A percentile compares a stretch with the other conserved stretches of the same genome.
phyloP scores from a whole-genome alignment of 371 early-diverging fungal genomes.

The Spiromyces aspiralis region DNA sequence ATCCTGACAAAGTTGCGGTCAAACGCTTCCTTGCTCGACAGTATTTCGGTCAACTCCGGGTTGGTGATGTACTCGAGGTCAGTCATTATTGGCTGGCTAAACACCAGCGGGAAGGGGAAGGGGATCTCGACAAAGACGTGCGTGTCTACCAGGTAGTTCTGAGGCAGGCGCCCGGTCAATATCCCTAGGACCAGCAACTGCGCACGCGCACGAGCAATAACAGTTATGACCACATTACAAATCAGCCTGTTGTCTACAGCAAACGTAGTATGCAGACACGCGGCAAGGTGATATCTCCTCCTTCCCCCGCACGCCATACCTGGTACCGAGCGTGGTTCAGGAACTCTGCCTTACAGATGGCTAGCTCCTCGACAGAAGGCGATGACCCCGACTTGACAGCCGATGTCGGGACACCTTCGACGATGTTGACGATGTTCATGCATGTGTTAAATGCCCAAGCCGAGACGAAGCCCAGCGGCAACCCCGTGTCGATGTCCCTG shows the following conservation, averaged over 20 bases:
- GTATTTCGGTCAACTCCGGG: conserved; percentile 19
- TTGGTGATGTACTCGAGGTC: conserved; percentile 8
- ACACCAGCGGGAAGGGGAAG: background rate
- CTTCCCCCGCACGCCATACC: no score
- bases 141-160: conserved; percentile 2
- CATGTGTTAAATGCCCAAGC: conserved; percentile 20
- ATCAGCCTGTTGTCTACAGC: no score
- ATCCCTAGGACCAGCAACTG: conserved; percentile 8
- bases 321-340: background rate
- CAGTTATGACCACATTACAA: no score
- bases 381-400: background rate
- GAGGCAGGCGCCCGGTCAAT: conserved; percentile 8
- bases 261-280: no score
- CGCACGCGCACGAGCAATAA: no score
- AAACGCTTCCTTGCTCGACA: conserved; percentile 15
- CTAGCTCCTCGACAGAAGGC: conserved; percentile 1
- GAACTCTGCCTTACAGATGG: conserved; percentile 1
- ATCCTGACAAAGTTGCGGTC: conserved; percentile 15
- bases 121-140: conserved; percentile 5
- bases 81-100: background rate
- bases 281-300: no score
- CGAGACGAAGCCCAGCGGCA: conserved; percentile 11
- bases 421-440: conserved; percentile 14
- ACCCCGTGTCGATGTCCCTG: conserved; percentile 18
- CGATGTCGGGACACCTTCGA: background rate